A percentile compares a stretch with the other conserved stretches of the same genome.
These are phyloP conservation scores for Urochloa ruziziensis DNA, from an alignment of 176 grass and related monocot species.

Conservation along the genomic window DNA sequence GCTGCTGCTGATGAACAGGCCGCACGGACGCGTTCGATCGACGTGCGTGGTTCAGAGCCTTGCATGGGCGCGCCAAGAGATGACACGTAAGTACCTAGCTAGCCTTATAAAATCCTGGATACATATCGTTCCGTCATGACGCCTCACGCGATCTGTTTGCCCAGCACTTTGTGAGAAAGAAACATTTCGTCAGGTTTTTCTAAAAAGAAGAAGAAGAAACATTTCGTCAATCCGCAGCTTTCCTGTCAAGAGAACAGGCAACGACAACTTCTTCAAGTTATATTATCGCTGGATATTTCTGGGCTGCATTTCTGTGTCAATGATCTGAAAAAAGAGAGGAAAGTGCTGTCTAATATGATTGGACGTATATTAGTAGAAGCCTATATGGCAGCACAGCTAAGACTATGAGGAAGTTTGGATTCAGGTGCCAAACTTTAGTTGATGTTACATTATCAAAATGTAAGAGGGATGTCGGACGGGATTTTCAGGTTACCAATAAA, in stretches of 20 bases:
- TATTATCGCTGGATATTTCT: neutral
- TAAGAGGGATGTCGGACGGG: no score
- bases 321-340: neutral
- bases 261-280: neutral
- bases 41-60: neutral
- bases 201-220: conserved; percentile 4
- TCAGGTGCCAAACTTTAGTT: no score
- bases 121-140: no score
- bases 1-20: neutral
- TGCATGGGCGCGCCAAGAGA: neutral
- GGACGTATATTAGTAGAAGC: neutral
- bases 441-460: no score
- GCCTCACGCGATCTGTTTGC: no score
- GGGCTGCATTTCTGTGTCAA: neutral
- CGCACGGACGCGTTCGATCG: neutral
- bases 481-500: no score
- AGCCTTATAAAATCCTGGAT: neutral
- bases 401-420: no score
- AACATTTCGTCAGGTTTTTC: no score
- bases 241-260: neutral
- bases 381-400: neutral
- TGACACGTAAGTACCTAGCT: neutral
- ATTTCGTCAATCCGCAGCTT: conserved; percentile 14
- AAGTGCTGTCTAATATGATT: neutral
- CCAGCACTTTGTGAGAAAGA: no score